Evolutionary conservation across 345 rosid genomes (phyloP), one percentile per base, ranked within the genome.

Genomic region (Salix udensis): DNA sequence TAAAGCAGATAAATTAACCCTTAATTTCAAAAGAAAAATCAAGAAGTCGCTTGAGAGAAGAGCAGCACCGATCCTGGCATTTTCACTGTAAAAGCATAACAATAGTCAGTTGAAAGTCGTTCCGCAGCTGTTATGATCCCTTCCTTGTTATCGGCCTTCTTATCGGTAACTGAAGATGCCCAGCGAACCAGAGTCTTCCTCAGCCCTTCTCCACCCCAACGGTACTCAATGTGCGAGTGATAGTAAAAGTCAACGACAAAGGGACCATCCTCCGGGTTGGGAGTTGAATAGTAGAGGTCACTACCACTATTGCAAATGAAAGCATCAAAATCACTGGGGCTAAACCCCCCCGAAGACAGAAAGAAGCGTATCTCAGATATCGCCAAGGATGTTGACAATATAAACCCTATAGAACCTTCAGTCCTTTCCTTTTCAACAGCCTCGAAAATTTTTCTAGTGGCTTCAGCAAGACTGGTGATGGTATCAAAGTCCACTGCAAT

Each of bases 161-260:
- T 89, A 70, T 88, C 90, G 67, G 71, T 80, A 68, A 91, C 69
- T 2, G 90, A 85, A 82, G 90, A 65, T 36, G 89, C 93, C 99
- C 99, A 96, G 61, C 97, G 95, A 74, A 96, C 87, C 84, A 96
- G 75, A 81, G 98, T 91, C 85, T 92, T 96, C 85, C 98, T 91
- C 74, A 96, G 72, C 42, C 97, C 98, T 88, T 95, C 99, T 78
- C 97, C 99, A 76, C 99, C 99, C 99, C 99, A 96, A n/a, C 97
- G 92, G 71, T 96, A 92, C 71, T 96, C 98, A 30, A 91, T 85
- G 78, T 96, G 99, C 2, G 99, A 96, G 69, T 96, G 98, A 84
- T 96, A 96, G 86, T 96, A 91, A 65, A 94, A 91, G 88, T 96
- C 95, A 37, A 89, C 79, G 69, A 90, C 95, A 44, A 90, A 94